Evolutionary conservation across 768 basidiomycete species (phyloP), one percentile per base, ranked within the genome.

Genomic region (Serendipita indica): DNA sequence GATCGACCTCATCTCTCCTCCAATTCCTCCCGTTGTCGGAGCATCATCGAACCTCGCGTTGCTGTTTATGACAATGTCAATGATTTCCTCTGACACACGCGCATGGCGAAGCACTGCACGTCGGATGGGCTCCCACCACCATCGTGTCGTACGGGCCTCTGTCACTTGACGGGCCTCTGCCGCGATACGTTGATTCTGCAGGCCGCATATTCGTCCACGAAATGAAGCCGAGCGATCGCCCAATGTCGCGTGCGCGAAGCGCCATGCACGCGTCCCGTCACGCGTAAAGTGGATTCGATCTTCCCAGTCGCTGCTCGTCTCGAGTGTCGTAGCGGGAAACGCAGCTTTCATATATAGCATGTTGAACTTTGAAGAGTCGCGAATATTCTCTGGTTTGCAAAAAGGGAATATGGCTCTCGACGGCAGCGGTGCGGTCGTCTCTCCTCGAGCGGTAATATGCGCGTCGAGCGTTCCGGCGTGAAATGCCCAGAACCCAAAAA

Each of bases 91-190:
- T 0, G 65, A 65, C 1, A 75, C 76, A 2, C 85, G 82, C 0
- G 83, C 81, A 62, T 85, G 89, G 54, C 78, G 72, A 70, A 86
- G 76, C 28, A 90, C 76, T 2, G 77, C 77, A 34, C 76, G 68
- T 33, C 84, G 73, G 20, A 91, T 66, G n/a, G 83, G 79, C 65
- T 82, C 81, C 87, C 88, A 92, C 86, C 86, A 91, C 39, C 75
- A 76, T 28, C 77, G 60, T 58, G 60, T 65, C 59, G 30, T 65
- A 67, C 28, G 27, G 27, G 41, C 39, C n/a, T 57, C 32, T 74
- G 83, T 79, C 60, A 72, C 68, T 46, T 82, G 75, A 69, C 77
- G 74, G 5, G 88, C 82, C 66, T 82, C 80, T 1, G 83, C 78
- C 0, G 86, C 87, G 0, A 79, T 88, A 16, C 89, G 74, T 64